Base-by-base conservation (phyloP, 306 rosid genomes). In the Citrullus amarus region DNA sequence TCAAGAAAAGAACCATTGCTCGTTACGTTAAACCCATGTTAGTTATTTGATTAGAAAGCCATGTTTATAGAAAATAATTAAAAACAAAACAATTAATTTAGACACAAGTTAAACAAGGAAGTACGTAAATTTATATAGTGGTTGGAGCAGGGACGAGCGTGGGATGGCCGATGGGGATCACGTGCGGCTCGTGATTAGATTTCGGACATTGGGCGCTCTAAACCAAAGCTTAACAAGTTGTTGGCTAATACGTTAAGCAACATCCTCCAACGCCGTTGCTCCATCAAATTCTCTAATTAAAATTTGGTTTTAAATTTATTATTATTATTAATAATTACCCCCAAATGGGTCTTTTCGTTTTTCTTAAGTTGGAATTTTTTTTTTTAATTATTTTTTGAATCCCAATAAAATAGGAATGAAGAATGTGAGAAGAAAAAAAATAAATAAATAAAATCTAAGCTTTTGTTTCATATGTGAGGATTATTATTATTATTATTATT, bases 161-260 rank as follows among this genome's bases (percentile, higher is more conserved):
- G 75, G 59, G 55, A 70, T 9, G 12, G 48, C 12, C 48, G 10
- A 9, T 43, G 55, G 46, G 77, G 62, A 18, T 73, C 78, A 73
- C 78, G 78, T 73, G 78, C 78, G 62, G 62, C 78, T 32, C 78
- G 78, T 74, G 78, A 44, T 60, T 5, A 22, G 78, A 30, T 46
- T 51, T 73, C 0, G 39, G 41, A 71, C 59, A 44, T 46, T 7
- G 77, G 20, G 77, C 41, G 7, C 0, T 9, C 57, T 67, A 67
- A 72, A 74, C 30, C 78, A 12, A 53, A 38, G 25, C 34, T 56
- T 55, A 75, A 58, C 62, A 75, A 53, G 67, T 66, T 58, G 74
- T 55, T 83, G 83, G 84, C 90, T 87, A 89, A 82, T 90, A 89
- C 86, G 91, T 88, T 83, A 90, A 92, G 96, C 91, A 92, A 90